Evolutionary conservation across 495 filamentous ascomycete genomes (phyloP), one percentile per base, ranked within the genome.

Genomic region (Pyrenula massariospora): DNA sequence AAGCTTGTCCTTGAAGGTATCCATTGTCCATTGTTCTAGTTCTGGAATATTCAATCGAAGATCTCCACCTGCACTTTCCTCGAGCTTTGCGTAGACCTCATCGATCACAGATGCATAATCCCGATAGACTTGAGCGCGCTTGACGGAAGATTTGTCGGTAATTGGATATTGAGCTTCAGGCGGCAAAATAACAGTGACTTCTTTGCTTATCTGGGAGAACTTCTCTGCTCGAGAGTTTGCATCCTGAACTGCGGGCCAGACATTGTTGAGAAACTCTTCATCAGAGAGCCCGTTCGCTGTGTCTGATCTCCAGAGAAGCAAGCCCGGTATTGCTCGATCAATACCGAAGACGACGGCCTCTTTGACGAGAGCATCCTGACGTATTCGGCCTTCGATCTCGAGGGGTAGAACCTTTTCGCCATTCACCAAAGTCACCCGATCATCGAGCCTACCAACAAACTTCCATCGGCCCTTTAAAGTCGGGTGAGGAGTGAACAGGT

Each of bases 391-490:
- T 62, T 88, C 86, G 52, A 84, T 80, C 0, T 73, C 66, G 2
- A 85, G 59, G 0, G 86, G 84, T n/a, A 85, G 68, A 0, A 86
- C 75, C 56, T 90, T 90, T 61, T 88, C 84, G 0, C 85, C 86
- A 56, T 81, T 89, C 31, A 8, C 62, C 8, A 89, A 73, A 0
- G 79, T 83, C 15, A 89, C 73, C 1, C 76, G 71, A 59, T 86
- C 83, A 56, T 90, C 86, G 1, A 79, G 60, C 3, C 86, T 73
- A 3, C 73, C 76, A 20, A 80, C 62, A 56, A 84, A 87, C 59
- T 85, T 87, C 80, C 83, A 90, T 2, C 77, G 73, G 56, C 77
- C 69, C 1, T 74, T 66, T n/a, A 81, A 76, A 5, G 73, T 76
- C 0, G 83, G 78, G 54, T 87, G 85, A 20, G 78, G 76, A 2